Evolutionary conservation across 306 rosid species (phyloP).

Genomic region (Ziziphus jujuba): DNA sequence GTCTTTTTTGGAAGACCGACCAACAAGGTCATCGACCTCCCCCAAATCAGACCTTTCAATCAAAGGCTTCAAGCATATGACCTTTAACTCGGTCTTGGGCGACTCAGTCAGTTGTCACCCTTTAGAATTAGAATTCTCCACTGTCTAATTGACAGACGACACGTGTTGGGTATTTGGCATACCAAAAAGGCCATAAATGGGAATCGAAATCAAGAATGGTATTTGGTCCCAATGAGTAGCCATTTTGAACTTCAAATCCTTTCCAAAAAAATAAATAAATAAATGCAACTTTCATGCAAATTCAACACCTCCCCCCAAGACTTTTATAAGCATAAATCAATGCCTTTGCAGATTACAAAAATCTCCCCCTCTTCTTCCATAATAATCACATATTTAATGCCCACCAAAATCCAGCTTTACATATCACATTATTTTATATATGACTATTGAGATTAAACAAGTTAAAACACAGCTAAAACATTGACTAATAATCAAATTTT

Average conservation of each 20-base stretch:
- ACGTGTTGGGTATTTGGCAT: too few relatives aligned
- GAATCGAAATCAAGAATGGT: too few relatives aligned
- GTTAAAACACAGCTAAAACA: too few relatives aligned
- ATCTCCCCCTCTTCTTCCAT: too few relatives aligned
- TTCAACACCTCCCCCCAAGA: not conserved
- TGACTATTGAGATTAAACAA: not conserved
- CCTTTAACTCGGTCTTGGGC: not conserved
- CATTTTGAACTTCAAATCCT: too few relatives aligned
- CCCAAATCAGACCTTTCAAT: not conserved
- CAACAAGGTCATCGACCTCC: not conserved
- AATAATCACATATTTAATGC: not conserved
- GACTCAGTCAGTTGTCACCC: too few relatives aligned
- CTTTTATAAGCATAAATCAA: not conserved
- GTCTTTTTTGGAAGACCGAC: not conserved
- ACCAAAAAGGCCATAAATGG: too few relatives aligned
- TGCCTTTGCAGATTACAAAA: not conserved
- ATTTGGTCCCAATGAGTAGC: too few relatives aligned
- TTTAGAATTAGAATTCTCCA: too few relatives aligned
- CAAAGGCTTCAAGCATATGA: not conserved
- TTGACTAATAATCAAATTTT: too few relatives aligned
- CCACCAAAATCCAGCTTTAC: not conserved
- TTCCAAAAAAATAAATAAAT: too few relatives aligned
- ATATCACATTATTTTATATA: not conserved
- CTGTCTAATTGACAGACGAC: too few relatives aligned
- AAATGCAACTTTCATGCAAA: not conserved